phyloP scores from a whole-genome alignment of 768 basidiomycete genomes.

The Pisolithus sp. region DNA sequence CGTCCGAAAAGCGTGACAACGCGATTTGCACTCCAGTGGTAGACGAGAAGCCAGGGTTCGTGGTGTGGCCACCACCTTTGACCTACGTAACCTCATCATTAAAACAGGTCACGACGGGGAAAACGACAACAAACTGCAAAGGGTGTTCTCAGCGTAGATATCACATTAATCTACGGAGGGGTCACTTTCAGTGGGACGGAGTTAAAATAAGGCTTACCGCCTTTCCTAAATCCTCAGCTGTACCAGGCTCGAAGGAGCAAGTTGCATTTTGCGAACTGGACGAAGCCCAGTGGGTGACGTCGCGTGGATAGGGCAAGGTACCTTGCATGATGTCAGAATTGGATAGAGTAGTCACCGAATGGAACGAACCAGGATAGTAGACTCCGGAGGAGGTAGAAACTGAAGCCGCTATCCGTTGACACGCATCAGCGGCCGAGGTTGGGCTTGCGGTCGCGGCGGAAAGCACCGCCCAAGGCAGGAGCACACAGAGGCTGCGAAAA shows the following conservation, averaged over 20 bases:
- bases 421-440: slow-evolving; percentile 9
- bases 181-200: too few relatives aligned
- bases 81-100: slow-evolving; percentile 28
- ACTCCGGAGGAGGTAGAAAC: slow-evolving; percentile 42
- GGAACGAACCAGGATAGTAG: slow-evolving; percentile 34
- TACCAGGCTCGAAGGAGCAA: slow-evolving; percentile 49
- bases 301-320: slow-evolving; percentile 29
- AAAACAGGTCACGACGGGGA: neutral
- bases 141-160: too few relatives aligned
- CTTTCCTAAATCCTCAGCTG: slow-evolving; percentile 39
- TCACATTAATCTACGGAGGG: too few relatives aligned
- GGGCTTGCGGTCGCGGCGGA: neutral
- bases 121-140: too few relatives aligned
- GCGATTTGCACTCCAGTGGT: slow-evolving; percentile 48
- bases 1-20: slow-evolving; percentile 37
- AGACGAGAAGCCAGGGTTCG: slow-evolving; percentile 48
- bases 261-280: slow-evolving; percentile 36
- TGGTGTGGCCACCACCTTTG: slow-evolving; percentile 50
- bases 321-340: neutral
- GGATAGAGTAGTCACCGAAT: neutral
- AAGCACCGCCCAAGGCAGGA: too few relatives aligned
- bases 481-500: too few relatives aligned
- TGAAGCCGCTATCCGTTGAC: slow-evolving; percentile 30
- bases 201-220: slow-evolving; percentile 27
- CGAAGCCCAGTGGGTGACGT: slow-evolving; percentile 42